Evolutionary conservation across 179 eudicot species (phyloP).

Genomic region (Pouteria campechiana): DNA sequence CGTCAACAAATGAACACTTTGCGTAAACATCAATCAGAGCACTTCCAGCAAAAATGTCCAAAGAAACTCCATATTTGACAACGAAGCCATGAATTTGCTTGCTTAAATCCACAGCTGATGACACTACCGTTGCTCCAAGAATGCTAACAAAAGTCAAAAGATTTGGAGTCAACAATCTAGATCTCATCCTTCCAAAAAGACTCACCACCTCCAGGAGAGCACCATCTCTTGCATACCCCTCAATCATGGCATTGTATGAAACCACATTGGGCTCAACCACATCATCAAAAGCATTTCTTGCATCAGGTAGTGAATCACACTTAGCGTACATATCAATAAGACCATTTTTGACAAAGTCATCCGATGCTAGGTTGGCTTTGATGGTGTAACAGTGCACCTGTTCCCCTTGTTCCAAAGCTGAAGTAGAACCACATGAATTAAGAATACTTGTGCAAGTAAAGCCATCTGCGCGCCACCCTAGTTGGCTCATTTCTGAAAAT

Average conservation of each 20-base stretch:
- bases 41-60: constrained; percentile 35
- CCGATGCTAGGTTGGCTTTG: constrained; percentile 39
- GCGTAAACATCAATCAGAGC: constrained; percentile 60
- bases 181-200: constrained; percentile 42
- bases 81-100: constrained; percentile 40
- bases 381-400: constrained; percentile 46
- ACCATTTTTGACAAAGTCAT: constrained; percentile 53
- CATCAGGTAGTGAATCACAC: constrained; percentile 39
- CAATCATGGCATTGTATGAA: constrained; percentile 60
- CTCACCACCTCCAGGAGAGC: constrained; percentile 32
- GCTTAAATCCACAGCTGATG: constrained; percentile 22
- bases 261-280: constrained; percentile 18
- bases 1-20: constrained; percentile 35
- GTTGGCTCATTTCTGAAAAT: constrained; percentile 33
- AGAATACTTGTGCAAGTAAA: constrained; percentile 61
- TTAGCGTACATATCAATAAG: constrained; percentile 69
- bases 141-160: constrained; percentile 48
- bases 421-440: constrained; percentile 58
- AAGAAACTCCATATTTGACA: constrained; percentile 25
- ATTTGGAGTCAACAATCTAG: constrained; percentile 27
- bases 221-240: constrained; percentile 48
- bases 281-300: constrained; percentile 36
- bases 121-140: constrained; percentile 44
- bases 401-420: constrained; percentile 37
- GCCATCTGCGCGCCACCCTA: constrained; percentile 44